phyloP scores from a whole-genome alignment of 208 protist genomes.

The Wallacemonas sp. region DNA sequence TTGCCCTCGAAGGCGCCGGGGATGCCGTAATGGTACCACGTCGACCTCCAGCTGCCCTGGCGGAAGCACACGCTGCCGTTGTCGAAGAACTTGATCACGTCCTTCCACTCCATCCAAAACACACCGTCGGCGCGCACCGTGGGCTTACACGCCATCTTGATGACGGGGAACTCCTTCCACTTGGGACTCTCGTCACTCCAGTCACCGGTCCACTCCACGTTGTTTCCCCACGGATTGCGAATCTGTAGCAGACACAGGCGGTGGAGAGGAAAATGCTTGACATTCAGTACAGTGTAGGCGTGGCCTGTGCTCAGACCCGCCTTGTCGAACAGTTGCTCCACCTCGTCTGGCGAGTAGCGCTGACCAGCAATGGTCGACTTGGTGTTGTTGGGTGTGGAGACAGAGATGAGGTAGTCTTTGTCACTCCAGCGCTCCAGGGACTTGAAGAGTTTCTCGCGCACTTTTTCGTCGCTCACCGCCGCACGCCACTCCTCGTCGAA shows the following conservation, averaged over 20 bases:
- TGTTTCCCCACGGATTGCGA: constrained; percentile 68
- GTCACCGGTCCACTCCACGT: constrained; percentile 61
- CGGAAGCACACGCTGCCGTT: constrained; percentile 58
- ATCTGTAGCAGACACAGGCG: constrained; percentile 60
- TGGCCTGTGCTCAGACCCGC: constrained; percentile 49
- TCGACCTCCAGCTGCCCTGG: constrained; percentile 28
- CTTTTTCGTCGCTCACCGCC: constrained; percentile 27
- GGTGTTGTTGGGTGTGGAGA: constrained; percentile 43
- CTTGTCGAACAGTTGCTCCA: constrained; percentile 40
- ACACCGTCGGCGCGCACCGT: constrained; percentile 44
- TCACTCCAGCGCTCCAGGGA: constrained; percentile 36
- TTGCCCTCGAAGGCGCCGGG: constrained; percentile 38
- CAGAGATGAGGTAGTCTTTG: constrained; percentile 53
- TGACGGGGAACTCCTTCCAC: constrained; percentile 51
- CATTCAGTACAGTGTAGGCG: constrained; percentile 65
- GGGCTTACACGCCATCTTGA: constrained; percentile 42
- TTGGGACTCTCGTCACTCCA: constrained; percentile 52
- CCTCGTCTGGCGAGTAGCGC: constrained; percentile 11
- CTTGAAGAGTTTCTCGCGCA: constrained; percentile 42
- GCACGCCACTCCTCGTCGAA: constrained; percentile 46
- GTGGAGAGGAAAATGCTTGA: constrained; percentile 47
- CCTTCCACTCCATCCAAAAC: constrained; percentile 81
- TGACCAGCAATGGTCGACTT: constrained; percentile 29
- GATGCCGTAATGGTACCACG: constrained; percentile 55
- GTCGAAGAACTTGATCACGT: constrained; percentile 67